Base-by-base conservation (phyloP, 1,284 basidiomycete species). In the Fereydounia khargensis region DNA sequence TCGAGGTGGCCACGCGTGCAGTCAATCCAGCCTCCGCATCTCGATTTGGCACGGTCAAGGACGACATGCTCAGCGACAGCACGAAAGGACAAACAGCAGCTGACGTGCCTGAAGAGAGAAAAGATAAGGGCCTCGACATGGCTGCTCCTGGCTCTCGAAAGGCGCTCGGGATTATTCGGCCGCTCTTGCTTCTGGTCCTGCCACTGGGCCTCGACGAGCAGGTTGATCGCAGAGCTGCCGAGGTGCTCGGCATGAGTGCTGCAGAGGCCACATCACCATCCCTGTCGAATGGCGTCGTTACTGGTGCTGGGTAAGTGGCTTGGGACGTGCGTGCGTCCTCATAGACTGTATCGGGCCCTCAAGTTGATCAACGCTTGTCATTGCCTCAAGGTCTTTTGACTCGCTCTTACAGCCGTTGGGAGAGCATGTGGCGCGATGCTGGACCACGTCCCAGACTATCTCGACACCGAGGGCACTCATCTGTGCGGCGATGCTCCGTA, bases 1-100 rank as follows among this genome's bases (percentile, higher is more conserved):
- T 75, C 23, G 71, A 75, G 20, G 64, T 62, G 14, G 71, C 70
- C 17, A 27, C 59, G n/a, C n/a, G n/a, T n/a, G n/a, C n/a, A n/a
- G n/a, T n/a, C n/a, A n/a, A n/a, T n/a, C n/a, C n/a, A n/a, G n/a
- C n/a, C n/a, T n/a, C n/a, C n/a, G n/a, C n/a, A n/a, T n/a, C n/a
- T n/a, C n/a, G n/a, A n/a, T n/a, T n/a, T n/a, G n/a, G n/a, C n/a
- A n/a, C n/a, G n/a, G n/a, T n/a, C n/a, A n/a, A n/a, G n/a, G n/a
- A n/a, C n/a, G n/a, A n/a, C n/a, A n/a, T n/a, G n/a, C n/a, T n/a
- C n/a, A n/a, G n/a, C n/a, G n/a, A n/a, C n/a, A n/a, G n/a, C n/a
- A n/a, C n/a, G n/a, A n/a, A n/a, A n/a, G n/a, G n/a, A n/a, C n/a
- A n/a, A n/a, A n/a, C n/a, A n/a, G n/a, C n/a, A n/a, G n/a, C n/a